Conservation (phyloP, 495 filamentous ascomycete species). For the Aspergillus panamensis region DNA sequence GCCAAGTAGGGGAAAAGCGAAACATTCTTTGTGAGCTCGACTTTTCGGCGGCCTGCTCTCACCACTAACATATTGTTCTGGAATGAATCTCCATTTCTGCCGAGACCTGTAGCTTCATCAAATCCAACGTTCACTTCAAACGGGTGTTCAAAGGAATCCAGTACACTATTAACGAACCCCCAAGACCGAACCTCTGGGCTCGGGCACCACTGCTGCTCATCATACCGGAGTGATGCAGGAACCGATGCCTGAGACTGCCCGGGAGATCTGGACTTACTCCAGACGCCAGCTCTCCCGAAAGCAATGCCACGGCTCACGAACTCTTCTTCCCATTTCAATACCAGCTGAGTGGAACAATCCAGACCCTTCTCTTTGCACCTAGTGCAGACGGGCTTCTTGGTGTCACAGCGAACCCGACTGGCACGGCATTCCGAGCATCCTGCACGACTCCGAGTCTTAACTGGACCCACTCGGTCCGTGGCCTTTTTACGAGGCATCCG, state of each 20-base stretch:
- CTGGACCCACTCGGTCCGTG: slow-evolving; percentile 40
- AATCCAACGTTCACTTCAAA: slow-evolving; percentile 28
- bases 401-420: slow-evolving; percentile 44
- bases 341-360: slow-evolving; percentile 37
- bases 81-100: neutral
- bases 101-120: slow-evolving; percentile 25
- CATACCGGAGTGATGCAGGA: slow-evolving; percentile 13
- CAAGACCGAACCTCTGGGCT: slow-evolving; percentile 31
- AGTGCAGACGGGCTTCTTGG: slow-evolving; percentile 41
- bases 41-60: neutral
- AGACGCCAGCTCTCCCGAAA: slow-evolving; percentile 44
- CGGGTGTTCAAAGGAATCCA: slow-evolving; percentile 32
- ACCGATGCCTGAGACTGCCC: slow-evolving; percentile 17
- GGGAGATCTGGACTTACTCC: slow-evolving; percentile 33
- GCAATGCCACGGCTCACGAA: slow-evolving; percentile 43
- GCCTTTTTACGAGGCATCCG: slow-evolving; percentile 46
- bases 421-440: slow-evolving; percentile 45
- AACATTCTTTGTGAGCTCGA: slow-evolving; percentile 16
- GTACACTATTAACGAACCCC: slow-evolving; percentile 40
- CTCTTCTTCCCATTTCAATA: slow-evolving; percentile 47
- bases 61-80: neutral
- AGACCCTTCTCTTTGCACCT: slow-evolving; percentile 38
- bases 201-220: slow-evolving; percentile 34
- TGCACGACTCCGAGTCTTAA: slow-evolving; percentile 44
- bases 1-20: slow-evolving; percentile 33